Base-by-base conservation (phyloP, 2,329 filamentous ascomycete species). In the Hymenoscyphus infarciens region DNA sequence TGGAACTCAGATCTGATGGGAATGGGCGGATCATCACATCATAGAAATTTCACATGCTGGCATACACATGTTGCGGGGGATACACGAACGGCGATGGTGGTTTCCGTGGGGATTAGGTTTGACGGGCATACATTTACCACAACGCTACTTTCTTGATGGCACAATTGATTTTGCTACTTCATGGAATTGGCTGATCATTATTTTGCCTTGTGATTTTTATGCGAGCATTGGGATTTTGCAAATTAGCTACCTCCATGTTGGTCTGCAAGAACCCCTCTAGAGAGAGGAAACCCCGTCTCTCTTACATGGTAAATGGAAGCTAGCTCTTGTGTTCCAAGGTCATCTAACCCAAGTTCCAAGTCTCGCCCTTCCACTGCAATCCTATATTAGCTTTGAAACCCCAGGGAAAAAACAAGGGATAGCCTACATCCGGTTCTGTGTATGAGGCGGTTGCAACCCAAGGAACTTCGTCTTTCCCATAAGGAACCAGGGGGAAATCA, bases 381-480 rank as follows among this genome's bases (percentile, higher is more conserved):
- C 22, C 22, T 11, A 13, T 22, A 16, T 63, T 35, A 61, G 57
- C 58, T 33, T 45, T 27, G 35, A 10, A 39, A 39, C 5, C 11
- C 7, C 2, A 25, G 39, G 49, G 6, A 3, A 7, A 11, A 16
- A 38, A 5, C 15, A 8, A 60, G n/a, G 10, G 38, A 31, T 5
- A 31, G 38, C 62, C 29, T 63, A 85, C 62, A 76, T 94, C 91
- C 13, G 82, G 84, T 70, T 87, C 82, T 0, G 65, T 63, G 71
- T 93, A 82, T 1, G 71, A 72, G 70, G 81, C 77, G 1, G 84
- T 87, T 3, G 88, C 88, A 64, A 89, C 90, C 93, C 92, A 97
- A 0, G 92, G 92, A 56, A 82, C 77, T 71, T 96, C 91, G 4
- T 76, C 74, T 7, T 75, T 66, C 0, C 73, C 77, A 70, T 97